Conservation (phyloP, 2,329 filamentous ascomycete genomes). For the Colletotrichum sp. region DNA sequence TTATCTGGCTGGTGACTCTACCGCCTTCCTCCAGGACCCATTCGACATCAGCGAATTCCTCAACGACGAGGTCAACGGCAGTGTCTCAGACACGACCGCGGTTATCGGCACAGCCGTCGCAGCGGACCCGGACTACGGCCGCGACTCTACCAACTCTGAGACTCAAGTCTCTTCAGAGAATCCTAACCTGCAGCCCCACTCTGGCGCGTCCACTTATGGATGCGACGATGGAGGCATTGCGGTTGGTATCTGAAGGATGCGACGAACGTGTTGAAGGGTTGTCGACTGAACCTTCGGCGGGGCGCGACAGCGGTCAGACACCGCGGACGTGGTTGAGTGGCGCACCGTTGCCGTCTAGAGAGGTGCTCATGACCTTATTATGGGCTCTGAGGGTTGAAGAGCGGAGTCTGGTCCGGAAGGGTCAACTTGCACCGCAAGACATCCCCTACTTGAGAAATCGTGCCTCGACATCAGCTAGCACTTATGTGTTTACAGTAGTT, state of each 20-base stretch:
- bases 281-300: constrained; percentile 34
- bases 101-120: constrained; percentile 53
- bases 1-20: constrained; percentile 68
- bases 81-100: constrained; percentile 53
- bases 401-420: constrained; percentile 31
- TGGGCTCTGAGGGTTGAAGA: constrained; percentile 52
- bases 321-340: constrained; percentile 41
- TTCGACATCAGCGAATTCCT: constrained; percentile 62
- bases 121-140: constrained; percentile 57
- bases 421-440: background rate
- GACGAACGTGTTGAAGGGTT: constrained; percentile 49
- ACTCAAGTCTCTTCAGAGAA: constrained; percentile 66
- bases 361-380: constrained; percentile 52
- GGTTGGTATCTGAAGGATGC: constrained; percentile 68
- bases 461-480: background rate
- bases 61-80: constrained; percentile 52
- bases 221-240: constrained; percentile 77
- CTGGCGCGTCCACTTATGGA: constrained; percentile 76
- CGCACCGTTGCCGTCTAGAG: constrained; percentile 48
- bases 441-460: background rate
- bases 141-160: constrained; percentile 62
- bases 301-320: constrained; percentile 40
- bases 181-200: constrained; percentile 75
- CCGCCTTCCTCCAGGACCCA: constrained; percentile 48
- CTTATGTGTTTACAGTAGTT: background rate